Conservation (phyloP, 352 stramenopile species). For the Globisporangium apiculatum region DNA sequence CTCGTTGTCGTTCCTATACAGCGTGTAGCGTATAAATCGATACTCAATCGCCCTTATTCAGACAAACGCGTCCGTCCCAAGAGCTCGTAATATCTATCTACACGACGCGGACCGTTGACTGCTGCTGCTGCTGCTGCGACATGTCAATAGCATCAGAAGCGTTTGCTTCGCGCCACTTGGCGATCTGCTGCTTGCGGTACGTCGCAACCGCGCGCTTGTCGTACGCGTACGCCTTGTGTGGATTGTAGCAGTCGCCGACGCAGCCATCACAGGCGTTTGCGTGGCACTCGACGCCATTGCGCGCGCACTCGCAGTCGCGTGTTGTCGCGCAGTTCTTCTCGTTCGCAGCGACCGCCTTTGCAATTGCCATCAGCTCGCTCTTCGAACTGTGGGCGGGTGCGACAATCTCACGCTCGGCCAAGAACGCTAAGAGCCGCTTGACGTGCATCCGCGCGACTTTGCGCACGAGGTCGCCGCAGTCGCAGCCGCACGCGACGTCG, state of each 20-base stretch:
- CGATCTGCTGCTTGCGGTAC: slow-evolving; percentile 68
- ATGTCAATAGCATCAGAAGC: neutral
- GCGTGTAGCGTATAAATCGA: neutral
- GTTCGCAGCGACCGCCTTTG: slow-evolving; percentile 48
- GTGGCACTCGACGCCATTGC: slow-evolving; percentile 70
- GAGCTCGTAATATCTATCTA: slow-evolving; percentile 7
- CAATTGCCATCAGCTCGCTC: slow-evolving; percentile 53
- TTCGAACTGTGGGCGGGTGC: slow-evolving; percentile 38
- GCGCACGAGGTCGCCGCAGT: slow-evolving; percentile 74
- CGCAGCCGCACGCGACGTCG: slow-evolving; percentile 67
- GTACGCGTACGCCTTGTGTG: slow-evolving; percentile 69
- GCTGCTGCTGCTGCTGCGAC: slow-evolving; percentile 3
- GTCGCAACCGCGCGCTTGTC: slow-evolving; percentile 52
- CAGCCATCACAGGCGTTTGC: slow-evolving; percentile 71
- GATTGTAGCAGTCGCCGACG: slow-evolving; percentile 64
- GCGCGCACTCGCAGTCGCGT: slow-evolving; percentile 63
- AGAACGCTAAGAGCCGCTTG: slow-evolving; percentile 67
- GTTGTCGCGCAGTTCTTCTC: slow-evolving; percentile 73
- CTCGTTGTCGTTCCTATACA: no score
- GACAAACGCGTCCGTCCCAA: neutral
- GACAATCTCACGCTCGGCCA: slow-evolving; percentile 46
- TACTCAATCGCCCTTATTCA: neutral
- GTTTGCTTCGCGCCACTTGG: slow-evolving; percentile 38
- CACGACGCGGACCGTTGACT: slow-evolving; percentile 24
- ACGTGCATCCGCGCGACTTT: slow-evolving; percentile 83